Percentiles rank a stretch among this genome's conserved stretches.
phyloP scores from a whole-genome alignment of 306 rosid genomes.

The Abrus pulchellus region DNA sequence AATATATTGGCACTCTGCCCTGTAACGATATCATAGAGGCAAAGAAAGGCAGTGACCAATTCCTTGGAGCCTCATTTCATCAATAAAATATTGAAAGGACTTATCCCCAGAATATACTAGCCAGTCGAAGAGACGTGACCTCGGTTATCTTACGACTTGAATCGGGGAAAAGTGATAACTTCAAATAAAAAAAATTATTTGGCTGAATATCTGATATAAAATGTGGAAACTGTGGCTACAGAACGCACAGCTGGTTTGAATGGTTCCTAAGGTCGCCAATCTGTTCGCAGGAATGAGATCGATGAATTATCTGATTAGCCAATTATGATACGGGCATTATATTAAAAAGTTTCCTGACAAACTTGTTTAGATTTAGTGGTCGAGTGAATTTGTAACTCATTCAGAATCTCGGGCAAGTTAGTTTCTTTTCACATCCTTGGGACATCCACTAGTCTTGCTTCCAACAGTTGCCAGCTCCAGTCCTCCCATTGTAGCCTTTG shows the following conservation, averaged over 20 bases:
- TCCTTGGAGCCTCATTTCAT: background rate
- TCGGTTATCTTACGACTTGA: background rate
- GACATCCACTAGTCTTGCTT: conserved; percentile 7
- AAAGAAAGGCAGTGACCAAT: background rate
- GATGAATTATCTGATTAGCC: background rate
- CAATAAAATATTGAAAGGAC: background rate
- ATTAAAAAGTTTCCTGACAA: background rate
- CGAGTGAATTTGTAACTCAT: background rate
- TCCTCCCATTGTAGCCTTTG: conserved; percentile 27
- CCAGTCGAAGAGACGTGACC: background rate
- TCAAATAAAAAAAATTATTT: background rate
- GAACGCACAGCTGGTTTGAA: conserved; percentile 3
- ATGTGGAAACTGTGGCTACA: background rate
- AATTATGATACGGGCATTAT: background rate
- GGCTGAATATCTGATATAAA: background rate
- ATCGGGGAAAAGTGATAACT: background rate
- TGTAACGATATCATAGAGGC: background rate
- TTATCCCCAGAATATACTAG: background rate
- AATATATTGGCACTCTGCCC: too few relatives aligned
- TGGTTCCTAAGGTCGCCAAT: background rate
- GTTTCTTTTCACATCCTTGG: conserved; percentile 17
- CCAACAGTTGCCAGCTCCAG: conserved; percentile 17
- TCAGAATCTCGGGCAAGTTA: conserved; percentile 5
- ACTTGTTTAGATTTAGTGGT: background rate
- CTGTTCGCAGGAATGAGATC: background rate